These are phyloP conservation scores for Rhizopogon salebrosus DNA, from an alignment of 768 basidiomycete genomes.

Conservation along the genomic window DNA sequence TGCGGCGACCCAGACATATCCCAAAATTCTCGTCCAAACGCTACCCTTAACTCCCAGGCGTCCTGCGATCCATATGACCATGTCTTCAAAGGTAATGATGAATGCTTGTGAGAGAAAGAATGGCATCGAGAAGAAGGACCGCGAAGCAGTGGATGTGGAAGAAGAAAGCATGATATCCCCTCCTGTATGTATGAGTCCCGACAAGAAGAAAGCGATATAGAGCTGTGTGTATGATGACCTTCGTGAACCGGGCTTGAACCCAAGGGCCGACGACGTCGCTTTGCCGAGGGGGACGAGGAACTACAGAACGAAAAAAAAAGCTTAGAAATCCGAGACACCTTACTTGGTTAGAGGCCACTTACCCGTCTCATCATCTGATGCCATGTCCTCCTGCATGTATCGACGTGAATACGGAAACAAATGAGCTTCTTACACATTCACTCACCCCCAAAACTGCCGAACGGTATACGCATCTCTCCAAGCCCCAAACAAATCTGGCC, in stretches of 20 bases:
- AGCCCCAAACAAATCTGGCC: constrained; percentile 34
- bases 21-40: constrained; percentile 8
- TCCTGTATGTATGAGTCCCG: constrained; percentile 28
- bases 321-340: not conserved
- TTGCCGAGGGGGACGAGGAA: constrained; percentile 22
- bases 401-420: not conserved
- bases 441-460: constrained; percentile 37
- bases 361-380: constrained; percentile 35
- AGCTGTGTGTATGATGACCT: constrained; percentile 28
- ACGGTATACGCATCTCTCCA: constrained; percentile 32
- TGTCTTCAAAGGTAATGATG: constrained; percentile 31
- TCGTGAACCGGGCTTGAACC: constrained; percentile 19
- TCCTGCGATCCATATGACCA: constrained; percentile 14
- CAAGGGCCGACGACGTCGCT: constrained; percentile 16
- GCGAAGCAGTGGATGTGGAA: not conserved
- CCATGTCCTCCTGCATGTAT: constrained; percentile 26
- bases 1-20: constrained; percentile 24
- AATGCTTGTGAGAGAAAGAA: constrained; percentile 28
- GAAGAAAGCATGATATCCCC: constrained; percentile 25
- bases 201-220: constrained; percentile 30
- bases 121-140: constrained; percentile 10
- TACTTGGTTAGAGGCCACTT: constrained; percentile 3
- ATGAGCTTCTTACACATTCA: not conserved
- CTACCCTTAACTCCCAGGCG: constrained; percentile 6
- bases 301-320: constrained; percentile 11